These are phyloP conservation scores for Citrus hindsii DNA, from an alignment of 345 rosid species.

Conservation along the genomic window DNA sequence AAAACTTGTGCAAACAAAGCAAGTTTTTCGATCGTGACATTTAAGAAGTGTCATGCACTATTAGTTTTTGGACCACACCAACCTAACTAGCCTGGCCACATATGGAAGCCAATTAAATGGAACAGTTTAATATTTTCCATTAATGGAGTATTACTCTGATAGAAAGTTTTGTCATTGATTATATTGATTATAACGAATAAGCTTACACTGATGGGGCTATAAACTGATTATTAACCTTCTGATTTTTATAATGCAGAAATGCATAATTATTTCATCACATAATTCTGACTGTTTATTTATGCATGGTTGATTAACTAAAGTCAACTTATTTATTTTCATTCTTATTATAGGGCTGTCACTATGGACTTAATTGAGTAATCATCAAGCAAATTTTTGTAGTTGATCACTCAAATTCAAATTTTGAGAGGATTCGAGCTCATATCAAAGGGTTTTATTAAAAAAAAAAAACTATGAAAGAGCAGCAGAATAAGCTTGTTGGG, in stretches of 20 bases:
- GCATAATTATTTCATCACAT: not conserved
- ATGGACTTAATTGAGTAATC: no score
- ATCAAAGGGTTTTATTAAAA: not conserved
- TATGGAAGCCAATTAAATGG: not conserved
- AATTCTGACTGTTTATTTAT: not conserved
- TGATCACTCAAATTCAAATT: no score
- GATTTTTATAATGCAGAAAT: not conserved
- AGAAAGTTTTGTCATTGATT: not conserved
- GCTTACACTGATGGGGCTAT: not conserved
- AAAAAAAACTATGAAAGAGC: not conserved
- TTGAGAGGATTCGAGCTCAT: not conserved
- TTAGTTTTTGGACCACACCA: not conserved
- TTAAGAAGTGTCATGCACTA: no score
- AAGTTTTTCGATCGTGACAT: no score
- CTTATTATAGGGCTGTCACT: not conserved
- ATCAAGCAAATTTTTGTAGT: no score
- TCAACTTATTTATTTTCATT: not conserved
- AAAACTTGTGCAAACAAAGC: not conserved
- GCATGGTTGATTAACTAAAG: not conserved
- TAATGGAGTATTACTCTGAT: not conserved
- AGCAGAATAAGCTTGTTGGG: not conserved
- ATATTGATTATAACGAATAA: not conserved
- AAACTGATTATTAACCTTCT: no score
- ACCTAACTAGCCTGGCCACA: not conserved
- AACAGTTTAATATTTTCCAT: no score